These are phyloP conservation scores for Xylariaceae sp. DNA, from an alignment of 2,329 filamentous ascomycete genomes.

Conservation along the genomic window DNA sequence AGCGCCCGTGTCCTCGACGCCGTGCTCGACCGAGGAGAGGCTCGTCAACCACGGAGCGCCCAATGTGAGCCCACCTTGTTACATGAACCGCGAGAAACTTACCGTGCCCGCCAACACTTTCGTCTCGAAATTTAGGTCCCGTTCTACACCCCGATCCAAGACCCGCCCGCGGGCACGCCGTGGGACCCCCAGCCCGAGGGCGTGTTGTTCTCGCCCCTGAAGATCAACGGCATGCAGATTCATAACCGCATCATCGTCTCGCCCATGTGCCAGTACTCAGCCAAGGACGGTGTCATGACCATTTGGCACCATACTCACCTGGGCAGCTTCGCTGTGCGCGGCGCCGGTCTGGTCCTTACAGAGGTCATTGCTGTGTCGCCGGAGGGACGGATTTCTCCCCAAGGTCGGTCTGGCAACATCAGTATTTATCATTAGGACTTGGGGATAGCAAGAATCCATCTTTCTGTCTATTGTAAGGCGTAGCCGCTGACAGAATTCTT, in stretches of 20 bases:
- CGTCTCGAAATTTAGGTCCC: slow-evolving; percentile 17
- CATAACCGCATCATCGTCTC: slow-evolving; percentile 54
- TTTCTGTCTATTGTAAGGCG: too few relatives aligned
- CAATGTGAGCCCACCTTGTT: slow-evolving; percentile 20
- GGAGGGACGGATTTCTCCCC: slow-evolving; percentile 45
- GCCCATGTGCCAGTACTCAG: slow-evolving; percentile 54
- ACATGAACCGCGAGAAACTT: too few relatives aligned
- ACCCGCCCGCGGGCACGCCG: slow-evolving; percentile 28
- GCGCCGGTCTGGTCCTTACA: slow-evolving; percentile 41
- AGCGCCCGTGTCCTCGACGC: too few relatives aligned
- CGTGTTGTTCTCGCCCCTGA: slow-evolving; percentile 51
- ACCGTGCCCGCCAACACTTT: too few relatives aligned
- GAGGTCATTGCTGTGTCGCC: slow-evolving; percentile 42
- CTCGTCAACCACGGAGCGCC: slow-evolving; percentile 32
- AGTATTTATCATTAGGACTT: not conserved
- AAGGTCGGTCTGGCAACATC: slow-evolving; percentile 29
- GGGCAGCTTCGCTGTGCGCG: slow-evolving; percentile 45
- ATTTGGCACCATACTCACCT: slow-evolving; percentile 52
- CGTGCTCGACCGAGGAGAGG: slow-evolving; percentile 29
- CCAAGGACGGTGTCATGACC: slow-evolving; percentile 48
- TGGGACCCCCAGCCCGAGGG: slow-evolving; percentile 27
- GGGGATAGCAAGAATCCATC: slow-evolving; percentile 37
- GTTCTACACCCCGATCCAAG: slow-evolving; percentile 30
- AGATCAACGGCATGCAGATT: slow-evolving; percentile 49
- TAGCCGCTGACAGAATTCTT: slow-evolving; percentile 24